Evolutionary conservation across 352 stramenopile genomes (phyloP), one percentile per base, ranked within the genome.

Genomic region (Aphanomyces invadans): DNA sequence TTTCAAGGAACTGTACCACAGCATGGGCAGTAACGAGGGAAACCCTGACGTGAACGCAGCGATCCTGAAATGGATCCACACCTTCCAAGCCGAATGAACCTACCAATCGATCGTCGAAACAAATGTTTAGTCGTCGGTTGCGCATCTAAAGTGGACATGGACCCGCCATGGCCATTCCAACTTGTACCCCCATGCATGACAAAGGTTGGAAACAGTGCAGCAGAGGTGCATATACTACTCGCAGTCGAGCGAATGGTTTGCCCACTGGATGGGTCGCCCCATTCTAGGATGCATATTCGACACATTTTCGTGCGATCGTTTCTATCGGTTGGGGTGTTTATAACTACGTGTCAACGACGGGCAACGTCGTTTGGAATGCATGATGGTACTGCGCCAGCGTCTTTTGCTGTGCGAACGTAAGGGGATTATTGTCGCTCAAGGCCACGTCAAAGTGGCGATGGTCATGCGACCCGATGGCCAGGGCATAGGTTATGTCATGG

Each of bases 1-100:
- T 10, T 67, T 67, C 60, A 67, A 67, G 33, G 60, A 67, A 33
- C 44, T 67, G 10, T 49, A 67, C 49, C 33, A 25, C 4, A 67
- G 42, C 49, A 23, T 67, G 11, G 60, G 39, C 17, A 11, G 25
- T 12, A 44, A 67, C 0, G 9, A 25, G 1, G 49, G 49, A 12
- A 57, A 32, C 36, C n/a, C 60, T 17, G 60, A 67, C 17, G 60
- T 67, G 45, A 67, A 56, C 25, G 21, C 21, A 19, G 42, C 60
- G 19, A 46, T 67, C 4, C 25, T 59, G 28, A 51, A 56, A n/a
- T 67, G 60, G 60, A 57, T 67, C 28, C 21, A 42, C 17, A 46
- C 21, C n/a, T 60, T 51, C 31, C 36, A 63, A 49, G 55, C 21
- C 25, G 29, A 63, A 15, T 53, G 55, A 21, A 45, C 31, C 15